Conservation (phyloP, 2,329 filamentous ascomycete genomes). For the Mycocentrospora acerina region DNA sequence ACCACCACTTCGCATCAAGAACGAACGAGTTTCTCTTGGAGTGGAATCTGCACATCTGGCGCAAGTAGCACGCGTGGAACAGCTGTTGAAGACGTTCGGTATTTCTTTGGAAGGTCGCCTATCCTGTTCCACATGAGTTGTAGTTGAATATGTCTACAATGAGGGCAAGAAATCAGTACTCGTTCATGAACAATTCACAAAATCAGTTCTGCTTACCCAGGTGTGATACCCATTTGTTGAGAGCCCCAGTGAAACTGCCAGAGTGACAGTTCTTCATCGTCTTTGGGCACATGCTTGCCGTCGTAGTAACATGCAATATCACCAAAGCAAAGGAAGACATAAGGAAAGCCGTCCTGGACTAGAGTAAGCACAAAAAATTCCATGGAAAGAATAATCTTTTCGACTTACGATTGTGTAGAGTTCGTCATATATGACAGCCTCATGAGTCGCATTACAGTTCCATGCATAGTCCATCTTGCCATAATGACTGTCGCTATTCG, state of each 20-base stretch:
- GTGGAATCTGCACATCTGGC: conserved; percentile 21
- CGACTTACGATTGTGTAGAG: conserved; percentile 33
- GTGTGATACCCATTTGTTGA: conserved; percentile 35
- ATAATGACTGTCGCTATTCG: conserved; percentile 34
- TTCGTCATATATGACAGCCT: conserved; percentile 25
- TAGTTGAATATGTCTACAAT: conserved; percentile 21
- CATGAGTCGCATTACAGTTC: conserved; percentile 22
- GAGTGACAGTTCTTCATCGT: conserved; percentile 18
- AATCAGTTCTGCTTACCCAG: conserved; percentile 10
- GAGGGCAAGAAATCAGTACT: too few relatives aligned
- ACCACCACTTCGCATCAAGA: neutral
- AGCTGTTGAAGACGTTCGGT: conserved; percentile 10
- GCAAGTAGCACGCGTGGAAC: conserved; percentile 21
- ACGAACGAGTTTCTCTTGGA: conserved; percentile 16
- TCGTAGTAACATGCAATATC: conserved; percentile 39
- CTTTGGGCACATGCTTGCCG: conserved; percentile 23
- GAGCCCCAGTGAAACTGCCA: conserved; percentile 40
- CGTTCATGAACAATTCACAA: too few relatives aligned
- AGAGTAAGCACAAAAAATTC: neutral
- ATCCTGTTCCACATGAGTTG: conserved; percentile 35
- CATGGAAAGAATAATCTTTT: neutral
- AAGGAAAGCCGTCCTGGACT: conserved; percentile 27
- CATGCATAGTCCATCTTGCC: conserved; percentile 29
- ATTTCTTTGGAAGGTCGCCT: conserved; percentile 22
- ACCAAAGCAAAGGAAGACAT: conserved; percentile 37